Conservation (phyloP, 805 yeast genomes). For the Kodamaea kakaduensis region DNA sequence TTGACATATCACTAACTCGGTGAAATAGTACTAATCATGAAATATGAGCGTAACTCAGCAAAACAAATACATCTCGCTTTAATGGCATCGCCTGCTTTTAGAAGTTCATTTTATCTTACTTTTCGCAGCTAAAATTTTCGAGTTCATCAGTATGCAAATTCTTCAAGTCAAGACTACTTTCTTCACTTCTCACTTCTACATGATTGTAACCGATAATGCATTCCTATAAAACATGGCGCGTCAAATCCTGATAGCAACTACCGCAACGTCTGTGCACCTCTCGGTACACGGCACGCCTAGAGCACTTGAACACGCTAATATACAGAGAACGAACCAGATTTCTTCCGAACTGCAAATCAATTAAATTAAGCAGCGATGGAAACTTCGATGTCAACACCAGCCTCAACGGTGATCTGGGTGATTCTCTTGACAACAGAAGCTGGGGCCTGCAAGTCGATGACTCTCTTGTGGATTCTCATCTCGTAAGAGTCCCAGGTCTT, state of each 20-base stretch:
- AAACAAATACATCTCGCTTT: too few relatives aligned
- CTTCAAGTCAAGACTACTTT: neutral
- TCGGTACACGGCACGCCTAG: constrained; percentile 58
- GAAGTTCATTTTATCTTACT: too few relatives aligned
- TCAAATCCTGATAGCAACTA: constrained; percentile 57
- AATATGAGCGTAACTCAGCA: too few relatives aligned
- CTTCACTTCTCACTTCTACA: too few relatives aligned
- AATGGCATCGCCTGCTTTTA: too few relatives aligned
- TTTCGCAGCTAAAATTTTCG: too few relatives aligned
- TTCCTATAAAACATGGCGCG: constrained; percentile 6
- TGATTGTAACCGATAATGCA: constrained; percentile 1
- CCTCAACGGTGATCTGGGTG: constrained; percentile 97
- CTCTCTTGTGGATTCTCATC: constrained; percentile 99
- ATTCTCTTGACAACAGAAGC: constrained; percentile 88
- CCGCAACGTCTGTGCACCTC: constrained; percentile 50
- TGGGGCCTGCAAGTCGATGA: constrained; percentile 97
- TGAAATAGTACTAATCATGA: too few relatives aligned
- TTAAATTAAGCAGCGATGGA: constrained; percentile 73
- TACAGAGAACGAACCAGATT: constrained; percentile 8
- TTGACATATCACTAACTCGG: too few relatives aligned
- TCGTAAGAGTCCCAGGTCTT: constrained; percentile 99
- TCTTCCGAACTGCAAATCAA: neutral
- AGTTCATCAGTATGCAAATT: neutral
- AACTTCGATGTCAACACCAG: constrained; percentile 98
- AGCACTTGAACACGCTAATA: constrained; percentile 39